phyloP scores from a whole-genome alignment of 495 filamentous ascomycete genomes.

The Tricharina praecox region DNA sequence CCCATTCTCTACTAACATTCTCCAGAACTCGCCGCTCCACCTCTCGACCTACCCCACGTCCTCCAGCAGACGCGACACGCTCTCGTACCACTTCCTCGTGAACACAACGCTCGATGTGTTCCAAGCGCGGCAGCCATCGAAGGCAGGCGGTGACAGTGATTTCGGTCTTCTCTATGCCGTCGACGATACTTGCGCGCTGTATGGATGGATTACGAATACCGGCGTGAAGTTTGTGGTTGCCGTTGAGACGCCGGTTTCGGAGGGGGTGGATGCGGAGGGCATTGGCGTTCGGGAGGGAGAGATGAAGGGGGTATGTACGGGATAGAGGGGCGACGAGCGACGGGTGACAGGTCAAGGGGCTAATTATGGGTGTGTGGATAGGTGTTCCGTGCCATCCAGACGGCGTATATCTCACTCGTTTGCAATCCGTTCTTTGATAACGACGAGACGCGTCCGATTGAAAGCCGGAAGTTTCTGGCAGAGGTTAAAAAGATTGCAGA shows the following conservation, averaged over 20 bases:
- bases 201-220: conserved; percentile 96
- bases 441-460: conserved; percentile 71
- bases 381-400: conserved; percentile 83
- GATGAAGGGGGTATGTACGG: conserved; percentile 47
- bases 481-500: conserved; percentile 78
- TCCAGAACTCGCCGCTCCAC: conserved; percentile 88
- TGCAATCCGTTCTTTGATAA: conserved; percentile 93
- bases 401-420: conserved; percentile 70
- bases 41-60: conserved; percentile 78
- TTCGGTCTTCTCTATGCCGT: conserved; percentile 81
- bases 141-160: conserved; percentile 54
- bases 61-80: conserved; percentile 39
- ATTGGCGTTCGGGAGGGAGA: conserved; percentile 60
- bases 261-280: conserved; percentile 15
- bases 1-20: conserved; percentile 8
- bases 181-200: conserved; percentile 78
- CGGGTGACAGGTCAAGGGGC: background rate
- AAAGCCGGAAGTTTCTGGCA: conserved; percentile 57
- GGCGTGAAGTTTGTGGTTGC: conserved; percentile 76
- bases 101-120: conserved; percentile 87
- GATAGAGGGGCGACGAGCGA: no score
- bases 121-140: conserved; percentile 53
- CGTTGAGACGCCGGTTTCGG: conserved; percentile 46
- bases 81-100: conserved; percentile 83
- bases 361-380: conserved; percentile 26